Evolutionary conservation across 768 basidiomycete genomes (phyloP), one percentile per base, ranked within the genome.

Genomic region (Auriculariales sp.): DNA sequence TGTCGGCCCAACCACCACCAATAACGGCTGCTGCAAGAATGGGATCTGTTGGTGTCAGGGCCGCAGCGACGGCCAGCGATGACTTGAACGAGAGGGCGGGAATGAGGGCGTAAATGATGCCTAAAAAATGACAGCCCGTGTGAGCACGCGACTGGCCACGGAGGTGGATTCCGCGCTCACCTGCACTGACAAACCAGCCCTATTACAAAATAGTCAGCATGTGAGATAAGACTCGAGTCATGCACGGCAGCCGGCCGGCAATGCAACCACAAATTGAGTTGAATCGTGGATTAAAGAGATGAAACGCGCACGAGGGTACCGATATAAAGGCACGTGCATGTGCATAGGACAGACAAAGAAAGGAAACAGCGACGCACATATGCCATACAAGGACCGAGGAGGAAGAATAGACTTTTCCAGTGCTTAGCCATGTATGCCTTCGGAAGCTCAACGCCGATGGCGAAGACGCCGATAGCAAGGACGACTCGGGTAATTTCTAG

Each of bases 1-100:
- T 95, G 63, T 97, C 87, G 2, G 95, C 95, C 68, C 90, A 99
- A 68, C 88, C 93, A 28, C 94, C 94, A 58, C 94, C 94, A 10
- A 89, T 78, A 51, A 72, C 91, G 7, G 91, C 88, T 15, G 90
- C 85, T 0, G 91, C 91, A 47, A 95, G 75, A 61, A 92, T 92
- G 33, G 90, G 91, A 64, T 95, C 91, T 28, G 95, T 99, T 1
- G 90, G 90, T 0, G 92, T 94, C 30, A 93, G 77, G 63, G 88
- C 91, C 0, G 95, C 92, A 15, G 87, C 92, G 48, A 97, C 79
- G 46, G 85, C 89, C 54, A 98, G 73, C 48, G 83, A 79, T 4
- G 89, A 86, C 31, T 97, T 74, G 69, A 97, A 97, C 61, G 76
- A 79, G 61, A 98, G 77, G 2, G 79, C 77, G 0, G 95, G 95